Conservation (phyloP, 768 basidiomycete species). For the Kwoniella pini region DNA sequence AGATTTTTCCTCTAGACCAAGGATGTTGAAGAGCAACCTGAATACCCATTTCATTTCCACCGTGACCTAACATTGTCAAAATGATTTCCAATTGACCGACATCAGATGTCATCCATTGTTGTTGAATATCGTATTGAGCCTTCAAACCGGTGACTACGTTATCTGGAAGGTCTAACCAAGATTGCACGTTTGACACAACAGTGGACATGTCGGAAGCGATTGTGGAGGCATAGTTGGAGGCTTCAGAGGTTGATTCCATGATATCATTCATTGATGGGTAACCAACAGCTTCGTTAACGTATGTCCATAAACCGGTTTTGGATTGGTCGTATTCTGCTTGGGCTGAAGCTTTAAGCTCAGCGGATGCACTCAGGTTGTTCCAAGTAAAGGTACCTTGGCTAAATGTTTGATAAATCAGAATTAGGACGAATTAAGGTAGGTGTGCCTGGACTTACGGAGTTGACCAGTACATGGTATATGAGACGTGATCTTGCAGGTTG, state of each 20-base stretch:
- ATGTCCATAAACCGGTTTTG: conserved; percentile 47
- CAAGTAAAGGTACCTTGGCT: conserved; percentile 43
- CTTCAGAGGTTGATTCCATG: conserved; percentile 17
- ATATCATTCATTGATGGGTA: conserved; percentile 43
- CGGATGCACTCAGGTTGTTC: conserved; percentile 28
- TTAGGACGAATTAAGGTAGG: background rate
- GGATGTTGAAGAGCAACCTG: conserved; percentile 50
- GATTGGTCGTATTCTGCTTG: conserved; percentile 26
- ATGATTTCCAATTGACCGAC: conserved; percentile 52
- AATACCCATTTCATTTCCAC: conserved; percentile 41
- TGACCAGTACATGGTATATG: conserved; percentile 48
- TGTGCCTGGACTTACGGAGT: conserved; percentile 28
- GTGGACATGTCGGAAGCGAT: conserved; percentile 27
- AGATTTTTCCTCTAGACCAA: conserved; percentile 62
- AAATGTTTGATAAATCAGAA: background rate
- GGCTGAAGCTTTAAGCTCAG: conserved; percentile 26
- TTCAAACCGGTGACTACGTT: conserved; percentile 42
- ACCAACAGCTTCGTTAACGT: conserved; percentile 48
- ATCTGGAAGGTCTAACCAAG: conserved; percentile 40
- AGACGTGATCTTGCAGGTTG: conserved; percentile 69
- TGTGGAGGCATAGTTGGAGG: conserved; percentile 33
- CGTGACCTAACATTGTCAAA: conserved; percentile 45
- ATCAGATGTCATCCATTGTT: conserved; percentile 39
- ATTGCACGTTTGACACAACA: conserved; percentile 35
- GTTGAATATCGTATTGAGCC: conserved; percentile 48